Evolutionary conservation across 148 eudicot species (phyloP).

Genomic region (Vaccinium myrtillus): DNA sequence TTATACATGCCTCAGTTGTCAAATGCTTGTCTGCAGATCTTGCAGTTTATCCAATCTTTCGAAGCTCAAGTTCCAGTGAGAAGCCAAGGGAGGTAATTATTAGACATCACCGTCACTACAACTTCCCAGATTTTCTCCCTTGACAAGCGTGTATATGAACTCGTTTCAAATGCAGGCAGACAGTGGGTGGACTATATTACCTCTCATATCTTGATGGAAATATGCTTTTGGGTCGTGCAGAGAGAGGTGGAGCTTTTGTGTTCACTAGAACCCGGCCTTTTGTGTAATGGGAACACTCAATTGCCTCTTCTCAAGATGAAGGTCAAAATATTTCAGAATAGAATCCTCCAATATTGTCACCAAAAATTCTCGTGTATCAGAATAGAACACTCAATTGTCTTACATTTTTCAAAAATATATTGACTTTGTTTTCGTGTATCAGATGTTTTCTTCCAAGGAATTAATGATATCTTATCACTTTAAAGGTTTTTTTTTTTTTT

Average conservation of each 20-base stretch:
- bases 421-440: no score
- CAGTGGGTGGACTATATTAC: conserved; percentile 85
- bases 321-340: background rate
- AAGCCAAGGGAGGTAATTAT: conserved; percentile 50
- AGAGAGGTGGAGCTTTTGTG: conserved; percentile 83
- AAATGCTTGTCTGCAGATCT: conserved; percentile 47
- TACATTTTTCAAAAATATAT: no score
- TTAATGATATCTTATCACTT: no score
- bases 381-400: no score
- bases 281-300: conserved; percentile 11
- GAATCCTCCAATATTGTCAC: background rate
- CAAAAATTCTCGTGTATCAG: background rate
- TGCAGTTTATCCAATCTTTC: conserved; percentile 78
- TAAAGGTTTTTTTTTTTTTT: no score
- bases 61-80: conserved; percentile 76
- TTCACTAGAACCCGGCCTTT: conserved; percentile 81
- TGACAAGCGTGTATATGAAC: background rate
- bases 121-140: background rate
- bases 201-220: conserved; percentile 78
- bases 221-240: conserved; percentile 92
- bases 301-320: background rate
- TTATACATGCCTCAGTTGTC: background rate
- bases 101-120: background rate
- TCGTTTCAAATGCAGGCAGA: conserved; percentile 39
- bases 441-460: no score